A percentile compares a stretch with the other conserved stretches of the same genome.
phyloP scores from a whole-genome alignment of 2,329 filamentous ascomycete genomes.

The Nothophaeocryptopus gaeumannii region DNA sequence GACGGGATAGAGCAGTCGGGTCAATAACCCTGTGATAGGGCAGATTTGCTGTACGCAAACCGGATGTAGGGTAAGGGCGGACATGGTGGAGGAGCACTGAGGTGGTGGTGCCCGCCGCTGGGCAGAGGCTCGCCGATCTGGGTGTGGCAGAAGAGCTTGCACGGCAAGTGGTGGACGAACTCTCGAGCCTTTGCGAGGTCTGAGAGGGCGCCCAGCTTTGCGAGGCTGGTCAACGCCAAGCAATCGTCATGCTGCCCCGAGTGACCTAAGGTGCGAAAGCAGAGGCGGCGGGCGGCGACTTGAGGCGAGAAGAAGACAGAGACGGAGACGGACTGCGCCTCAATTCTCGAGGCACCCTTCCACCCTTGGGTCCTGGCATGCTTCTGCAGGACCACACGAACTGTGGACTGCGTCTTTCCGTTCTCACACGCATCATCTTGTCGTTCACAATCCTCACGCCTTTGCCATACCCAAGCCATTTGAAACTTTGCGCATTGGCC shows the following conservation, averaged over 20 bases:
- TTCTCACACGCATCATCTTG: background rate
- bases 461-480: background rate
- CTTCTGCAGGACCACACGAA: conserved; percentile 3
- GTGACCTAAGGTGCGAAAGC: background rate
- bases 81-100: background rate
- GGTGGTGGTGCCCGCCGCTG: background rate
- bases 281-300: background rate
- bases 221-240: background rate
- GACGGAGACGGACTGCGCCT: conserved; percentile 1
- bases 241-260: background rate
- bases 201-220: background rate
- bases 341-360: conserved; percentile 1
- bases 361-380: background rate
- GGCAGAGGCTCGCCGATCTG: background rate
- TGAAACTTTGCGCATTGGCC: background rate
- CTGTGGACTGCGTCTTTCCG: conserved; percentile 2
- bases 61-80: background rate
- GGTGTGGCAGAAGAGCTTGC: background rate
- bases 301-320: background rate
- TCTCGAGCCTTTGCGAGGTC: too few species aligned
- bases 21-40: background rate
- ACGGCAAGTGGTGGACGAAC: background rate
- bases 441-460: background rate
- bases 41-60: background rate
- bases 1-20: background rate